These are phyloP conservation scores for Aspergillus carbonarius DNA, from an alignment of 2,329 filamentous ascomycete genomes.

Conservation along the genomic window DNA sequence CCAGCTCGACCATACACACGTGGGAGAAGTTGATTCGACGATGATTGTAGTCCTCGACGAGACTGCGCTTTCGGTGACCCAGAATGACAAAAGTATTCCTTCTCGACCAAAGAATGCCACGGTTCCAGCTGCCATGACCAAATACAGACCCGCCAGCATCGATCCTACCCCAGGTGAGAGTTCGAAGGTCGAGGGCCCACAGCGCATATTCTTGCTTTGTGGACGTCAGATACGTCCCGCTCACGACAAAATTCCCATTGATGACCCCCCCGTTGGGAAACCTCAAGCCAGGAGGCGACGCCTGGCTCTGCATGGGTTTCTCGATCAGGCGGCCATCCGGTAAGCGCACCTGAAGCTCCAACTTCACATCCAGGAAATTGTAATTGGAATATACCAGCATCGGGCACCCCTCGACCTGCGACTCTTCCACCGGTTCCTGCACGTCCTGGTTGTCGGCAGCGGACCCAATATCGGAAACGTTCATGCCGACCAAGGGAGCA, in stretches of 20 bases:
- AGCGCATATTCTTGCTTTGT: constrained; percentile 98
- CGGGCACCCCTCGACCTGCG: constrained; percentile 49
- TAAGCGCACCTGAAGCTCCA: constrained; percentile 85
- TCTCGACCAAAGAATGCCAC: constrained; percentile 88
- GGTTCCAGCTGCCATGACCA: constrained; percentile 96
- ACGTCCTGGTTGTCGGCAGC: constrained; percentile 40
- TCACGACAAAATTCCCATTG: constrained; percentile 94
- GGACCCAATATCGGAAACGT: constrained; percentile 46
- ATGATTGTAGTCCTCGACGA: constrained; percentile 98
- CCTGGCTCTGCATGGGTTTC: constrained; percentile 76
- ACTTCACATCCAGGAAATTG: constrained; percentile 95
- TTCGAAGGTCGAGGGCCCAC: constrained; percentile 88
- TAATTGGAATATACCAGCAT: constrained; percentile 99
- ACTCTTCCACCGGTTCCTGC: constrained; percentile 33
- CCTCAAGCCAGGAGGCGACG: constrained; percentile 85
- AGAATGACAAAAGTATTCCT: constrained; percentile 95
- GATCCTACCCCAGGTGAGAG: constrained; percentile 89
- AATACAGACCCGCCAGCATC: constrained; percentile 94
- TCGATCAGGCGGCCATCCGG: constrained; percentile 82
- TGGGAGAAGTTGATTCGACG: constrained; percentile 96
- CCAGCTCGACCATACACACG: constrained; percentile 93
- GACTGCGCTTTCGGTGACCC: constrained; percentile 85
- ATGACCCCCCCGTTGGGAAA: constrained; percentile 97
- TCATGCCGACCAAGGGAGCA: constrained; percentile 64
- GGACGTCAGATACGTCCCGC: constrained; percentile 93